Evolutionary conservation across 2,329 filamentous ascomycete genomes (phyloP).

Genomic region (Paracoccidioides brasiliensis): DNA sequence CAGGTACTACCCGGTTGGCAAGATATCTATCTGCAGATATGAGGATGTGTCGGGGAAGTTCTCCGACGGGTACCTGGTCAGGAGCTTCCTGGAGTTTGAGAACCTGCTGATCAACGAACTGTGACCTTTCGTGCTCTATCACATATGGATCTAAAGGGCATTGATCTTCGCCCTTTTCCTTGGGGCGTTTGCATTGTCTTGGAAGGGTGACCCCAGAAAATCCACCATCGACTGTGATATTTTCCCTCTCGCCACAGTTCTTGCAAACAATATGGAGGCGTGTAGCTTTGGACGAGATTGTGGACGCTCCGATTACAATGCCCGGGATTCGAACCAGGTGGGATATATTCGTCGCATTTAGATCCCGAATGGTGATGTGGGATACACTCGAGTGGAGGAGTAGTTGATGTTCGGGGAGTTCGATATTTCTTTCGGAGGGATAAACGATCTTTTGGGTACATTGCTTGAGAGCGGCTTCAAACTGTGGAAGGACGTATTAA

Average conservation of each 20-base stretch:
- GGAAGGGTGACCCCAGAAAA: conserved; percentile 81
- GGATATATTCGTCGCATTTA: conserved; percentile 85
- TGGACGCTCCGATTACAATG: conserved; percentile 94
- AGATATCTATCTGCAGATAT: conserved; percentile 94
- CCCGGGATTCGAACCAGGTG: conserved; percentile 92
- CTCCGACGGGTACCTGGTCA: conserved; percentile 92
- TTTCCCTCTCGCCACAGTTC: conserved; percentile 61
- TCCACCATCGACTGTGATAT: conserved; percentile 63
- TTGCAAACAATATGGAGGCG: conserved; percentile 76
- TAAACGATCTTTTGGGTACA: conserved; percentile 92
- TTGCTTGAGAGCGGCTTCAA: conserved; percentile 76
- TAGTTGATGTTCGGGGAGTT: conserved; percentile 82
- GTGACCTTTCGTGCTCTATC: conserved; percentile 83
- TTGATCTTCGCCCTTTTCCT: conserved; percentile 48
- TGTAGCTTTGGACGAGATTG: conserved; percentile 91
- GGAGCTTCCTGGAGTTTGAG: conserved; percentile 96
- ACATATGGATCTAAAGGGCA: conserved; percentile 94
- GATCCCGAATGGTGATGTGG: conserved; percentile 81
- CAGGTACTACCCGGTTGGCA: conserved; percentile 89
- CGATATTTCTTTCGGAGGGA: conserved; percentile 53
- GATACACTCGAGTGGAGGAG: conserved; percentile 86
- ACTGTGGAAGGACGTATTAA: conserved; percentile 41
- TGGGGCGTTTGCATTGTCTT: conserved; percentile 56
- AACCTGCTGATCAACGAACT: conserved; percentile 95
- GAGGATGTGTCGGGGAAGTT: conserved; percentile 85